Conservation (phyloP, 2,329 filamentous ascomycete species). For the Aspergillus niger region DNA sequence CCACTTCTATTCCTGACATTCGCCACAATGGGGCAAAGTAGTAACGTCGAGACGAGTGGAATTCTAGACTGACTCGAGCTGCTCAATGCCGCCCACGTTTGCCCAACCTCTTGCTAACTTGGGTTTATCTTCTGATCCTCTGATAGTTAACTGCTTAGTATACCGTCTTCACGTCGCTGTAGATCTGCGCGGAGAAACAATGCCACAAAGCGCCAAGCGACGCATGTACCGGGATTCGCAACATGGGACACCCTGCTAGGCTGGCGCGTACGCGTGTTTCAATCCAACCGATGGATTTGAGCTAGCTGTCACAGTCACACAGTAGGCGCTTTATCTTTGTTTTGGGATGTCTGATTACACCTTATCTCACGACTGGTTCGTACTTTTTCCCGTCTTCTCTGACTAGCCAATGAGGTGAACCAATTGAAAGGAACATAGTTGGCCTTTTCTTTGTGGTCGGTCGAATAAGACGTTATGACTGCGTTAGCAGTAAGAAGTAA, state of each 20-base stretch:
- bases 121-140: neutral
- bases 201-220: neutral
- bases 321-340: conserved; percentile 2
- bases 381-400: neutral
- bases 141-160: too few relatives aligned
- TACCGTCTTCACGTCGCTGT: neutral
- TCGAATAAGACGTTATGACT: neutral
- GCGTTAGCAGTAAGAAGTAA: neutral
- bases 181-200: neutral
- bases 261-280: conserved; percentile 1
- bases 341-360: conserved; percentile 2
- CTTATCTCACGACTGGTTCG: neutral
- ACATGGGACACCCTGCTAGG: neutral
- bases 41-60: neutral
- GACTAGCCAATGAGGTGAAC: neutral
- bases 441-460: neutral
- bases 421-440: neutral
- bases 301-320: neutral
- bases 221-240: neutral
- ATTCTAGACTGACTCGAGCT: conserved; percentile 1
- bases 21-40: conserved; percentile 8
- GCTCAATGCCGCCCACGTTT: neutral
- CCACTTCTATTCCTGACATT: conserved; percentile 6
- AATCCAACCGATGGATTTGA: neutral
- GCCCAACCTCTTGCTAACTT: neutral